Evolutionary conservation across 1,284 basidiomycete genomes (phyloP).

Genomic region (Ustilago tritici): DNA sequence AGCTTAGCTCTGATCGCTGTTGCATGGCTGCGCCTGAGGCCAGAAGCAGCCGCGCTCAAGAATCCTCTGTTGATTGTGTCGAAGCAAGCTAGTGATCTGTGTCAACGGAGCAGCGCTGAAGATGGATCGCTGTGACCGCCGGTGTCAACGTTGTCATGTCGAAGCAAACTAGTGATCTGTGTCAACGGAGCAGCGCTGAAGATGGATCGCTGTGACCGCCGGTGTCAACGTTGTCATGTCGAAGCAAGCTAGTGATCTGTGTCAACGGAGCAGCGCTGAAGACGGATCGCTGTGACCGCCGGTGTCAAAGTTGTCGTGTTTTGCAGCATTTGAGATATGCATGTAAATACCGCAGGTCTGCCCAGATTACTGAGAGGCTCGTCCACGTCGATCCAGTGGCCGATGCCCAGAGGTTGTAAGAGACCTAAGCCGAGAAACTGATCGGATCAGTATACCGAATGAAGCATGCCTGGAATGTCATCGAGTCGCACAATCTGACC

Average conservation of each 20-base stretch:
- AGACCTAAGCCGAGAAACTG: too few relatives aligned
- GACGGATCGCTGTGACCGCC: neutral
- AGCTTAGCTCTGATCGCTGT: neutral
- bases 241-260: neutral
- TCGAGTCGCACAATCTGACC: too few relatives aligned
- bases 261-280: neutral
- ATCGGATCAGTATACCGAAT: too few relatives aligned
- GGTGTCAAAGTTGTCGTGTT: neutral
- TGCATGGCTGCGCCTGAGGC: neutral
- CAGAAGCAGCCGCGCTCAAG: neutral
- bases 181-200: neutral
- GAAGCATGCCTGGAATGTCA: too few relatives aligned
- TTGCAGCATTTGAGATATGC: neutral
- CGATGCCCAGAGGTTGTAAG: too few relatives aligned
- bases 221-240: conserved; percentile 1
- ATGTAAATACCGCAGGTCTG: neutral
- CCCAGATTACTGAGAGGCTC: neutral
- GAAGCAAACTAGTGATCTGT: neutral
- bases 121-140: neutral
- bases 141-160: neutral
- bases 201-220: neutral
- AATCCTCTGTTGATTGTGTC: neutral
- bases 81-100: neutral
- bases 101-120: neutral
- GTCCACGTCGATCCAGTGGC: too few relatives aligned